Evolutionary conservation across 2,329 filamentous ascomycete genomes (phyloP), one percentile per base, ranked within the genome.

Genomic region (Colletotrichum shisoi): DNA sequence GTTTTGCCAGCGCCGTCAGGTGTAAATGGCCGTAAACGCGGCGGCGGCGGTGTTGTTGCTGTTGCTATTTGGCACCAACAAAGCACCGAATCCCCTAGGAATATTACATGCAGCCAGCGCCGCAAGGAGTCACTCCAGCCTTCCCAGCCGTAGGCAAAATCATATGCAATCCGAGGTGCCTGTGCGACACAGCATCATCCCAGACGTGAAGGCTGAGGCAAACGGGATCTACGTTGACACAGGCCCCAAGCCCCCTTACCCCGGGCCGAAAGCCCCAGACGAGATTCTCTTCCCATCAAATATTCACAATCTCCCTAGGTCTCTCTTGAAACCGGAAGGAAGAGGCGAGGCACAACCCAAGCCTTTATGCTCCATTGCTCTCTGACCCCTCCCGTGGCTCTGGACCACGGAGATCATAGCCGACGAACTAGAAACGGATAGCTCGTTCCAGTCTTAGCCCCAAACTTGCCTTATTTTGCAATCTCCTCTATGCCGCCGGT

Each of bases 371-470:
- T 3, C 12, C 1, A 1, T 19, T 3, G n/a, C 27, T 42, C 49
- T 27, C 34, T 39, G 46, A 52, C 49, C 42, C 31, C 53, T 4
- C 4, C 27, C 21, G 7, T 21, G 48, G 40, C 12, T 17, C 44
- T 13, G 57, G 45, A 11, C 31, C 37, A 7, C 45, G 54, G 13
- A 48, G 37, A 62, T 45, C 58, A 44, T 31, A 24, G 19, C 39
- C 42, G 42, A 51, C 54, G 37, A 24, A 45, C 54, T 12, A 9
- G 31, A 34, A 9, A 46, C 7, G n/a, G 42, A 24, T 24, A 46
- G 42, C 54, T 62, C 59, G 63, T 44, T 42, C 51, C 37, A 45
- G 34, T 37, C 34, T 56, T 37, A 56, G 39, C 27, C 24, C 39
- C 61, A 13, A 60, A 31, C 34, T 7, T 51, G 15, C 39, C 39